Percentiles rank a stretch among this genome's conserved stretches.
phyloP scores from a whole-genome alignment of 2,329 filamentous ascomycete species.

The Colletotrichum theobromicola region DNA sequence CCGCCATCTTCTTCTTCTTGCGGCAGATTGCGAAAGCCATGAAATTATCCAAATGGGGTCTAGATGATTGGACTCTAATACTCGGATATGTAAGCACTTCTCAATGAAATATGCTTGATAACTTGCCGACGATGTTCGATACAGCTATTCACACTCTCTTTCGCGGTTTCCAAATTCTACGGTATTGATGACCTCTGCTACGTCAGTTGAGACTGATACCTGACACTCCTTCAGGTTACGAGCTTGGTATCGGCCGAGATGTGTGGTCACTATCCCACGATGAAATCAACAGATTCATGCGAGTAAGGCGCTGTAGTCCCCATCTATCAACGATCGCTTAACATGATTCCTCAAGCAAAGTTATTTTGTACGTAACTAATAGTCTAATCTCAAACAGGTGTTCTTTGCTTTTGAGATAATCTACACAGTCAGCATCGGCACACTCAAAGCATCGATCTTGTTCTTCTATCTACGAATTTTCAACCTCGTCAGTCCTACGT shows the following conservation, averaged over 20 bases:
- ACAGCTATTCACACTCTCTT: not conserved
- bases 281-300: not conserved
- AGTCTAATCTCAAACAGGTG: not conserved
- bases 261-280: not conserved
- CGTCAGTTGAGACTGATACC: not conserved
- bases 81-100: slow-evolving; percentile 2
- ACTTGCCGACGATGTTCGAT: not conserved
- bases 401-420: slow-evolving; percentile 15
- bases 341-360: not conserved
- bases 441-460: slow-evolving; percentile 40
- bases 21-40: not conserved
- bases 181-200: not conserved
- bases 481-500: slow-evolving; percentile 29
- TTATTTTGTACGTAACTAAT: not conserved
- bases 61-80: not conserved
- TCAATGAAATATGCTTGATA: too few species aligned
- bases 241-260: not conserved
- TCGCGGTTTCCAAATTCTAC: slow-evolving; percentile 2
- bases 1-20: not conserved
- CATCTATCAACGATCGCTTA: not conserved
- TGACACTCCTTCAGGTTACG: not conserved
- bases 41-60: slow-evolving; percentile 6
- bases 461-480: slow-evolving; percentile 43
- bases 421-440: slow-evolving; percentile 38
- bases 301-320: not conserved